Conservation (phyloP, 306 rosid genomes). For the Biancaea sappan region DNA sequence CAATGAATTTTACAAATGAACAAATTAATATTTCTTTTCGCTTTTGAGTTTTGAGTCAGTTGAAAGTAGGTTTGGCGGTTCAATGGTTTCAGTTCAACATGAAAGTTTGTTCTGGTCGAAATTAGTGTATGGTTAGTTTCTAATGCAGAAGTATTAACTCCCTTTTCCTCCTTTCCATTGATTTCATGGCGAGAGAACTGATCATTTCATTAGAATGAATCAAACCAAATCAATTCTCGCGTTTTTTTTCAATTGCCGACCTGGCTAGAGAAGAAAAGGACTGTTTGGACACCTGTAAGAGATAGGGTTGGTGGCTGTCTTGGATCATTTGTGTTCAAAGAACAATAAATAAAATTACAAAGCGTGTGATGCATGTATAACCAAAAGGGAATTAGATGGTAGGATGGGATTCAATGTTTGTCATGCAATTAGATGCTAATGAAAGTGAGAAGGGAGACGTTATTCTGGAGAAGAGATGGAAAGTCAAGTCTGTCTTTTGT, state of each 20-base stretch:
- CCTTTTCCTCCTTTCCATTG: background rate
- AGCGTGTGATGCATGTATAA: background rate
- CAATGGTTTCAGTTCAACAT: slow-evolving; percentile 9
- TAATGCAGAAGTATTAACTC: background rate
- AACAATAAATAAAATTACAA: slow-evolving; percentile 1
- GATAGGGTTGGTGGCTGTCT: background rate
- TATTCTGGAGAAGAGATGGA: background rate
- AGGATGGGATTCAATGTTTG: background rate
- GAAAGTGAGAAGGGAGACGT: background rate
- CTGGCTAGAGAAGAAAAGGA: slow-evolving; percentile 18
- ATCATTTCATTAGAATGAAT: background rate
- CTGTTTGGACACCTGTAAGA: slow-evolving; percentile 3
- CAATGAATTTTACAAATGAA: background rate
- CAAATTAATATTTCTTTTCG: background rate
- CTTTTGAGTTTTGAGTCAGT: background rate
- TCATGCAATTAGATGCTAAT: background rate
- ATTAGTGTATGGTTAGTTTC: background rate
- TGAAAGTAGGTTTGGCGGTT: slow-evolving; percentile 19
- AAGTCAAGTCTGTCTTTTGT: slow-evolving; percentile 4
- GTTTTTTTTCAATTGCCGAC: background rate
- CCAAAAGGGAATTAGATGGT: background rate
- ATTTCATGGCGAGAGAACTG: background rate
- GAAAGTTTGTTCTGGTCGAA: background rate
- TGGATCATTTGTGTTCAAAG: slow-evolving; percentile 2
- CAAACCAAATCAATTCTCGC: slow-evolving; percentile 1